Evolutionary conservation across 2,329 filamentous ascomycete species (phyloP).

Genomic region (Cadophora gregata): DNA sequence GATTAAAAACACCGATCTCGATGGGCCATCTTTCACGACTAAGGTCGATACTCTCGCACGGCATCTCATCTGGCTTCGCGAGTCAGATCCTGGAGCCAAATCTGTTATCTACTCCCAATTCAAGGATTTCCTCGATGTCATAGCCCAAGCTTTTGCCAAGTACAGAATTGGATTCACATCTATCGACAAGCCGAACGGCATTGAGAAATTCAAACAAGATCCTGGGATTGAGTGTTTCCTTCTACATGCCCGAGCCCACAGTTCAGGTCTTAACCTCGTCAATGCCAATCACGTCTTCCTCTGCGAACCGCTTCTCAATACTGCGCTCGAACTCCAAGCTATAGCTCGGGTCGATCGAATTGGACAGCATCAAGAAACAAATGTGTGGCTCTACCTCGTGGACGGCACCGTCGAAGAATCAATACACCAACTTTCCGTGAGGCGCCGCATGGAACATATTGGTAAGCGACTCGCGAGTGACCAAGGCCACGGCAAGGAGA

Average conservation of each 20-base stretch:
- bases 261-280: slow-evolving; percentile 87
- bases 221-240: slow-evolving; percentile 80
- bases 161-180: slow-evolving; percentile 77
- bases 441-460: slow-evolving; percentile 80
- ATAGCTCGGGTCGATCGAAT: slow-evolving; percentile 96
- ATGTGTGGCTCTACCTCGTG: slow-evolving; percentile 95
- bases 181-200: slow-evolving; percentile 72
- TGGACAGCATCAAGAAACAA: slow-evolving; percentile 85
- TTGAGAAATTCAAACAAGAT: slow-evolving; percentile 78
- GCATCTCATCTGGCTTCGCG: slow-evolving; percentile 84
- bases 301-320: slow-evolving; percentile 92
- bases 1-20: slow-evolving; percentile 82
- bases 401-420: slow-evolving; percentile 89
- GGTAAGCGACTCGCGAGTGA: slow-evolving; percentile 48
- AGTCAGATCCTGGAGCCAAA: slow-evolving; percentile 85
- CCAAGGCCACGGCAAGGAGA: slow-evolving; percentile 47
- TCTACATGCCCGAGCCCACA: slow-evolving; percentile 86
- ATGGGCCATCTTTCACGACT: slow-evolving; percentile 78
- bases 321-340: slow-evolving; percentile 90
- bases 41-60: slow-evolving; percentile 86
- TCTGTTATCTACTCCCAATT: slow-evolving; percentile 96
- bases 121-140: slow-evolving; percentile 77
- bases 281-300: slow-evolving; percentile 95
- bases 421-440: slow-evolving; percentile 86
- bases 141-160: slow-evolving; percentile 70